phyloP scores from a whole-genome alignment of 2,329 filamentous ascomycete species.

The Pseudocercospora cruenta region DNA sequence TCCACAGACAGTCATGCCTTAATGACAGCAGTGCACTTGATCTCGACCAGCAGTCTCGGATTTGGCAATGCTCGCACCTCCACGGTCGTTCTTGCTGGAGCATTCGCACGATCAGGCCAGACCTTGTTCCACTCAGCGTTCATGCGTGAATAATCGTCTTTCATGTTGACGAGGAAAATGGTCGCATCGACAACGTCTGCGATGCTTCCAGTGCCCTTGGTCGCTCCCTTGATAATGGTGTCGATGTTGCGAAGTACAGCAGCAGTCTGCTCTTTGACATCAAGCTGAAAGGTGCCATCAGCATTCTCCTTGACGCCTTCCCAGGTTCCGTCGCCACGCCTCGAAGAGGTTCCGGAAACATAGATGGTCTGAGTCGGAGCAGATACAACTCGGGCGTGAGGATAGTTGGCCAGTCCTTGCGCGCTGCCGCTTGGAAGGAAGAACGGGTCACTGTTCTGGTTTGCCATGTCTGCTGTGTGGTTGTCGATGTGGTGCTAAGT shows the following conservation, averaged over 20 bases:
- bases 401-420: constrained; percentile 25
- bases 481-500: no score
- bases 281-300: constrained; percentile 13
- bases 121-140: constrained; percentile 54
- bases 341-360: constrained; percentile 24
- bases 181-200: constrained; percentile 34
- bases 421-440: constrained; percentile 17
- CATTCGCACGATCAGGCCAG: constrained; percentile 42
- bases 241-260: constrained; percentile 23
- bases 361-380: constrained; percentile 21
- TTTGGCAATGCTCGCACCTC: constrained; percentile 22
- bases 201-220: constrained; percentile 19
- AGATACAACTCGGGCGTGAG: constrained; percentile 17
- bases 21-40: constrained; percentile 17
- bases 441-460: constrained; percentile 14
- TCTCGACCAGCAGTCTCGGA: constrained; percentile 18
- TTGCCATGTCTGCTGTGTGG: background rate
- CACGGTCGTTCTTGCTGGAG: constrained; percentile 41
- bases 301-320: constrained; percentile 18
- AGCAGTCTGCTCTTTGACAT: constrained; percentile 22
- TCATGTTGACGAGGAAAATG: constrained; percentile 49
- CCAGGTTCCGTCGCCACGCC: constrained; percentile 22
- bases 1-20: constrained; percentile 7
- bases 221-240: constrained; percentile 21
- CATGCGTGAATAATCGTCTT: constrained; percentile 49